A percentile compares a stretch with the other conserved stretches of the same genome.
Evolutionary conservation across 139 green algal species (phyloP).

Genomic region (Chlorella sp.): DNA sequence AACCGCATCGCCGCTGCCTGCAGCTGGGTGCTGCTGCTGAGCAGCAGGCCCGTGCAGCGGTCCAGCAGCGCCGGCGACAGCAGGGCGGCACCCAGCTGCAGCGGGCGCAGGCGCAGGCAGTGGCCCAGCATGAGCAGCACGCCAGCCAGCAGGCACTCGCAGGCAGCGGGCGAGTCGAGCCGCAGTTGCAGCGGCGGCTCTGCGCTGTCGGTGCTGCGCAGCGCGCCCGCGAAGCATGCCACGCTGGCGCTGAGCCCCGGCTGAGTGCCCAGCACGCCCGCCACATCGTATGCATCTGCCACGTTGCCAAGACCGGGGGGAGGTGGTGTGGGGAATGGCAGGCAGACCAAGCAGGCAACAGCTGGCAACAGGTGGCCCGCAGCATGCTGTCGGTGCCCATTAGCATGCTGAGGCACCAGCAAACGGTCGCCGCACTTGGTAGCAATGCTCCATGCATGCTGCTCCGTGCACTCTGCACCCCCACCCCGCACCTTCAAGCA

Average conservation of each 20-base stretch:
- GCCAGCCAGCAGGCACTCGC: conserved; percentile 21
- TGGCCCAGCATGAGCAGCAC: conserved; percentile 21
- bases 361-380: background rate
- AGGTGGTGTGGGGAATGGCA: background rate
- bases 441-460: too few relatives aligned
- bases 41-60: background rate
- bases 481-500: conserved; percentile 15
- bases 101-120: conserved; percentile 15
- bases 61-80: background rate
- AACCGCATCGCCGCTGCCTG: background rate
- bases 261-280: conserved; percentile 30
- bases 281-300: conserved; percentile 18
- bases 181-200: conserved; percentile 29
- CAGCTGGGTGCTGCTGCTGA: conserved; percentile 1
- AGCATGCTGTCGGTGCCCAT: too few relatives aligned
- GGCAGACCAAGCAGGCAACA: background rate
- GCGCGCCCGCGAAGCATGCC: conserved; percentile 1
- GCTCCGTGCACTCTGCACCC: background rate
- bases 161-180: background rate
- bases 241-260: conserved; percentile 21
- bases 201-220: conserved; percentile 11
- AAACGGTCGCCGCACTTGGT: too few relatives aligned
- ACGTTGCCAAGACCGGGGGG: too few relatives aligned
- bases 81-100: background rate
- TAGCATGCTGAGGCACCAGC: too few relatives aligned